Evolutionary conservation across 1,284 basidiomycete species (phyloP).

Genomic region (Vanrija sp.): DNA sequence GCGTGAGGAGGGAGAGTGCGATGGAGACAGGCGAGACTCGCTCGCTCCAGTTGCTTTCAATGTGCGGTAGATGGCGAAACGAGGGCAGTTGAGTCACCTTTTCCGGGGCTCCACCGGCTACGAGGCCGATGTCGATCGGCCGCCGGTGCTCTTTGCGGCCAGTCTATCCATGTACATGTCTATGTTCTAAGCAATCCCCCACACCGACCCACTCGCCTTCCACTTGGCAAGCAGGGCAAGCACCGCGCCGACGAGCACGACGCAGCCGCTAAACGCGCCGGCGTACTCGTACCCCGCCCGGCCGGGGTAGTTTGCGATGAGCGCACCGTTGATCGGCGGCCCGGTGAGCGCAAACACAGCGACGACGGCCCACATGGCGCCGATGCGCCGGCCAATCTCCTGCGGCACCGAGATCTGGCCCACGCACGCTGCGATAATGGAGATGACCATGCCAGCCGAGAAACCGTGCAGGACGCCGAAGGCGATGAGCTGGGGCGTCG

Average conservation of each 20-base stretch:
- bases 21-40: too few relatives aligned
- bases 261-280: slow-evolving; percentile 2
- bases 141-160: too few relatives aligned
- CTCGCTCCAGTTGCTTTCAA: too few relatives aligned
- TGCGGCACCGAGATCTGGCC: slow-evolving; percentile 12
- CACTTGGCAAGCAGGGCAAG: neutral
- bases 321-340: slow-evolving; percentile 40
- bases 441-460: slow-evolving; percentile 25
- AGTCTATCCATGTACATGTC: too few relatives aligned
- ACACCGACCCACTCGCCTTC: neutral
- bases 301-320: slow-evolving; percentile 22
- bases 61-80: too few relatives aligned
- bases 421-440: slow-evolving; percentile 27
- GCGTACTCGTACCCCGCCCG: neutral
- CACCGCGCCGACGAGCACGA: neutral
- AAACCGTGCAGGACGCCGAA: slow-evolving; percentile 42
- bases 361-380: slow-evolving; percentile 22
- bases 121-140: too few relatives aligned
- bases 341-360: slow-evolving; percentile 36
- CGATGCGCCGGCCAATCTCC: slow-evolving; percentile 30
- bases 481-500: slow-evolving; percentile 27
- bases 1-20: too few relatives aligned
- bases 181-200: neutral
- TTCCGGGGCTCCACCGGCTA: too few relatives aligned
- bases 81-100: too few relatives aligned